These are phyloP conservation scores for Barbatosphaeria neglecta DNA, from an alignment of 495 filamentous ascomycete species.

Conservation along the genomic window DNA sequence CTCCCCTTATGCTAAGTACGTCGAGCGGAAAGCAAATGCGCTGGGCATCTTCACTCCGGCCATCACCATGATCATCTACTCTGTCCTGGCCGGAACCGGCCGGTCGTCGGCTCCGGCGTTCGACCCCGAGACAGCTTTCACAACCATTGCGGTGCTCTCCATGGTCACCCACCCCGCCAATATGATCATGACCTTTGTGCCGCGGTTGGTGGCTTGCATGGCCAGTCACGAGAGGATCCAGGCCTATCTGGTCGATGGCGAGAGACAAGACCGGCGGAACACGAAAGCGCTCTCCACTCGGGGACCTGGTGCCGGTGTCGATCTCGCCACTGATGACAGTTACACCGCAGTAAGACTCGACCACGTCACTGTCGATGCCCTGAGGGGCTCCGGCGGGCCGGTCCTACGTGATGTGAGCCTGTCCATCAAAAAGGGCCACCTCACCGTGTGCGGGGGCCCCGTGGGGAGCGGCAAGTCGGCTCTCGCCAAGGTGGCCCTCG, in stretches of 20 bases:
- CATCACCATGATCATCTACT: slow-evolving; percentile 25
- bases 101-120: slow-evolving; percentile 7
- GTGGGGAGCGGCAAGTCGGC: slow-evolving; percentile 47
- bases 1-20: not conserved
- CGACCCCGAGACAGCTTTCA: slow-evolving; percentile 24
- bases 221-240: slow-evolving; percentile 25
- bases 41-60: slow-evolving; percentile 31
- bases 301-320: not conserved
- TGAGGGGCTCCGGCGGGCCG: not conserved
- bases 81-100: slow-evolving; percentile 11
- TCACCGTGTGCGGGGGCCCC: slow-evolving; percentile 20
- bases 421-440: not conserved
- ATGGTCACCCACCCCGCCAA: slow-evolving; percentile 29
- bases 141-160: slow-evolving; percentile 20
- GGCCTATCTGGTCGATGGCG: slow-evolving; percentile 10
- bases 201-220: slow-evolving; percentile 17
- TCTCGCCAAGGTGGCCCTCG: slow-evolving; percentile 41
- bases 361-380: slow-evolving; percentile 4
- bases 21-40: slow-evolving; percentile 29
- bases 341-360: slow-evolving; percentile 5
- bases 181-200: slow-evolving; percentile 29
- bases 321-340: too few relatives aligned
- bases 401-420: slow-evolving; percentile 7
- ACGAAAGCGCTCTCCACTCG: not conserved
- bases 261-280: not conserved